Base-by-base conservation (phyloP, 108 stramenopile genomes). In the Stephanodiscus triporus region DNA sequence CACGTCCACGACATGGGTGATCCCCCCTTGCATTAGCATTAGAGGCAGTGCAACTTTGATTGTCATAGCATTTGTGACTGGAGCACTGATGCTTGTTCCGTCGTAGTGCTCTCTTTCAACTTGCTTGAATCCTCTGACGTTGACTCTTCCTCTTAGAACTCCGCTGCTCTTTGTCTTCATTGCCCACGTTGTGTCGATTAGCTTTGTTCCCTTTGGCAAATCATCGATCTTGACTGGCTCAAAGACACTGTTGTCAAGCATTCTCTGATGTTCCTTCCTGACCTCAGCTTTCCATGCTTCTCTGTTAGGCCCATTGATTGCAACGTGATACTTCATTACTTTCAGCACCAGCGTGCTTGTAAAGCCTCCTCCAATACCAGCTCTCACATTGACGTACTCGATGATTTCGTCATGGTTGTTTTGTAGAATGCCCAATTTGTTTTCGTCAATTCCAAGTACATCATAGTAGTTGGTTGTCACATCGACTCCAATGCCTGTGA, bases 131-230 rank as follows among this genome's bases (percentile, higher is more conserved):
- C 51, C 24, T 22, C 19, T 19, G 19, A 6, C 24, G 8, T 24
- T 53, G 19, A 24, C 19, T 9, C 40, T 11, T 54, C 67, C 85
- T 54, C 76, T 49, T 20, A 55, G 54, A 9, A 40, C 63, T 23
- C 82, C 86, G 68, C 77, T 77, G 10, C 70, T 22, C 48, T 86
- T 86, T 75, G 71, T 76, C 72, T 83, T 86, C 75, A 80, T 77
- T 17, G 86, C 86, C 80, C 83, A 77, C 4, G 83, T 84, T 1
- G 60, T 47, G 20, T 22, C 49, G 9, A 86, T 29, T 5, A 70
- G 43, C 45, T 80, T 86, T 8, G 80, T 55, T 24, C 60, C 86
- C 38, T 54, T 26, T 17, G 83, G 83, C 27, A 84, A 32, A 19
- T 74, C 53, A 13, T 48, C 51, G 3, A 2, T 42, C 6, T 53